Evolutionary conservation across 1,284 basidiomycete genomes (phyloP).

Genomic region (Xerocomus amazonicus): DNA sequence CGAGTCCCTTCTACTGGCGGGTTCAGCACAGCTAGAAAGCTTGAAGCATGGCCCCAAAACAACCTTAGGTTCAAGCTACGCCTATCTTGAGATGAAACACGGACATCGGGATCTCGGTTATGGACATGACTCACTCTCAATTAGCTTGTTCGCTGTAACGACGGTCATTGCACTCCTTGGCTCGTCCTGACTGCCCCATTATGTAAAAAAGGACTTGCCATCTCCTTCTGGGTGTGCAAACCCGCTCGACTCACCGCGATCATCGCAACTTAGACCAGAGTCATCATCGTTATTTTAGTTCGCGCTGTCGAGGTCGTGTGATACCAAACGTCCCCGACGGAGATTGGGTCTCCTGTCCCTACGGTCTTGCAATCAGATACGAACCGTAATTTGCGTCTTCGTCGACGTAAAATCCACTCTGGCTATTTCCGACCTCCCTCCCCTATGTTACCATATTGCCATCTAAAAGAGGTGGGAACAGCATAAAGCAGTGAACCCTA

Average conservation of each 20-base stretch:
- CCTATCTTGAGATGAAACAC: neutral
- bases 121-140: too few relatives aligned
- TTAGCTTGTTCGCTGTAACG: too few relatives aligned
- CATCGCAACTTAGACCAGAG: neutral
- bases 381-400: neutral
- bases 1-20: too few relatives aligned
- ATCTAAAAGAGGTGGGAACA: neutral
- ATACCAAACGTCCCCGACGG: slow-evolving; percentile 1
- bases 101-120: neutral
- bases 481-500: too few relatives aligned
- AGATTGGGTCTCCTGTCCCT: neutral
- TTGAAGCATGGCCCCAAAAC: too few relatives aligned
- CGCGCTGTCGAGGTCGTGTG: neutral
- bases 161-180: too few relatives aligned
- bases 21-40: too few relatives aligned
- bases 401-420: slow-evolving; percentile 12
- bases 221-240: too few relatives aligned
- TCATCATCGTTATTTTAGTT: neutral
- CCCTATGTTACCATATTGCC: neutral
- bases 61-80: too few relatives aligned
- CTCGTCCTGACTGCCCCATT: too few relatives aligned
- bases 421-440: slow-evolving; percentile 10
- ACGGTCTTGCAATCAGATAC: neutral
- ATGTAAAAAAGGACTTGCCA: too few relatives aligned
- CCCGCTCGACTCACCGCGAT: neutral